Conservation (phyloP, 2,329 filamentous ascomycete species). For the Tolypocladium tropicale region DNA sequence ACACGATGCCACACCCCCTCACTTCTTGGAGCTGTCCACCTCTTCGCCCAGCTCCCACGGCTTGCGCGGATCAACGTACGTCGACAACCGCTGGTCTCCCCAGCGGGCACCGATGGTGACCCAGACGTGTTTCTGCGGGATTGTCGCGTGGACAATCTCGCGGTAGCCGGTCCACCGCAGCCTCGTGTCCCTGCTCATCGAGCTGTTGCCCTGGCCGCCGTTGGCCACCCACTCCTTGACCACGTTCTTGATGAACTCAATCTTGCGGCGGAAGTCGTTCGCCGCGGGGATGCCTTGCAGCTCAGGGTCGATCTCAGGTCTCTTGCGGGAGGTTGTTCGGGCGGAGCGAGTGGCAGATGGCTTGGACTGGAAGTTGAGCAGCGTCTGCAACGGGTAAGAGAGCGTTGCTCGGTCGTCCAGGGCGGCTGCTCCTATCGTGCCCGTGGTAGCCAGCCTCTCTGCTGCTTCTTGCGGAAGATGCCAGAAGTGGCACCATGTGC, state of each 20-base stretch:
- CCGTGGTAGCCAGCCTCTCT: conserved; percentile 50
- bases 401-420: conserved; percentile 61
- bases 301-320: conserved; percentile 50
- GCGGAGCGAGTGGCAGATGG: conserved; percentile 28
- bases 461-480: conserved; percentile 64
- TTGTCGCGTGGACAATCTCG: conserved; percentile 39
- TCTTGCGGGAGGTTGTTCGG: conserved; percentile 37
- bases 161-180: conserved; percentile 49
- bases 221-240: conserved; percentile 62
- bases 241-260: conserved; percentile 60
- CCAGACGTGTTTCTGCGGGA: conserved; percentile 56
- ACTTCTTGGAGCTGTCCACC: conserved; percentile 29
- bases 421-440: conserved; percentile 59
- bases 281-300: conserved; percentile 56
- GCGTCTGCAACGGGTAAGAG: conserved; percentile 60
- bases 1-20: conserved; percentile 4
- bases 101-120: conserved; percentile 55
- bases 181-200: conserved; percentile 43
- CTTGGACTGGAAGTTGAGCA: conserved; percentile 56
- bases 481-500: conserved; percentile 69
- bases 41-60: conserved; percentile 45
- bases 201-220: conserved; percentile 58
- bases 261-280: conserved; percentile 64
- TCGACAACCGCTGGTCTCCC: conserved; percentile 46
- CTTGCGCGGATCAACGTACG: conserved; percentile 43